A percentile compares a stretch with the other conserved stretches of the same genome.
Evolutionary conservation across 2,329 filamentous ascomycete genomes (phyloP).

Genomic region (Cytospora chrysosperma): DNA sequence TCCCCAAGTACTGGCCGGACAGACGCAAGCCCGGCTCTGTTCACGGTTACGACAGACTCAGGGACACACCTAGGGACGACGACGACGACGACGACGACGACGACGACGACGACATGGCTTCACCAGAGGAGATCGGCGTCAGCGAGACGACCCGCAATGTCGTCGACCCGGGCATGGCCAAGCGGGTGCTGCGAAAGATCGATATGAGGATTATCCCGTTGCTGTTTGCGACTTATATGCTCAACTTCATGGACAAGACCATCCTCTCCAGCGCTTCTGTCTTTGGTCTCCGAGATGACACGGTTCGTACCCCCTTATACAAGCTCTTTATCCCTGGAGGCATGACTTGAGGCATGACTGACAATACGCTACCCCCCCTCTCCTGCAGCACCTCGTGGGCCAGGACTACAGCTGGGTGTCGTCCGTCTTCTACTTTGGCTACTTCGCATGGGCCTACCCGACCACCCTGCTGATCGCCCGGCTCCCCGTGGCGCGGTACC

Average conservation of each 20-base stretch:
- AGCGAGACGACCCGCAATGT: constrained; percentile 2
- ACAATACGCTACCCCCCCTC: too few species aligned
- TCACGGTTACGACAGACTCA: constrained; percentile 9
- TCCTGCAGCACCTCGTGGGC: constrained; percentile 36
- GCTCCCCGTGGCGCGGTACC: constrained; percentile 47
- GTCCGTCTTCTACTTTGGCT: constrained; percentile 46
- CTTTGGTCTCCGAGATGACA: constrained; percentile 54
- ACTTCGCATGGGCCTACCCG: constrained; percentile 40
- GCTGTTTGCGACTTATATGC: constrained; percentile 56
- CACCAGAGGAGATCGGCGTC: constrained; percentile 7
- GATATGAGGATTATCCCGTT: constrained; percentile 55
- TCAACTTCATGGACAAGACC: constrained; percentile 63
- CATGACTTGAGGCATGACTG: too few species aligned
- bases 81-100: neutral
- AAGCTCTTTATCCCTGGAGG: too few species aligned
- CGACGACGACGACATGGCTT: constrained; percentile 8
- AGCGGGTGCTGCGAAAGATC: constrained; percentile 52
- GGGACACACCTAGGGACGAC: too few species aligned
- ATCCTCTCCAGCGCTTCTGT: constrained; percentile 56
- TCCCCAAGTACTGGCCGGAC: neutral
- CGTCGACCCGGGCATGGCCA: constrained; percentile 28
- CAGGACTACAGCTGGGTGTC: constrained; percentile 48
- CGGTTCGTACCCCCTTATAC: constrained; percentile 29
- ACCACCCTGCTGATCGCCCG: constrained; percentile 46
- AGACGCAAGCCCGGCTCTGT: neutral